Conservation (phyloP, 2,329 filamentous ascomycete species). For the Diplocarpon rosae region DNA sequence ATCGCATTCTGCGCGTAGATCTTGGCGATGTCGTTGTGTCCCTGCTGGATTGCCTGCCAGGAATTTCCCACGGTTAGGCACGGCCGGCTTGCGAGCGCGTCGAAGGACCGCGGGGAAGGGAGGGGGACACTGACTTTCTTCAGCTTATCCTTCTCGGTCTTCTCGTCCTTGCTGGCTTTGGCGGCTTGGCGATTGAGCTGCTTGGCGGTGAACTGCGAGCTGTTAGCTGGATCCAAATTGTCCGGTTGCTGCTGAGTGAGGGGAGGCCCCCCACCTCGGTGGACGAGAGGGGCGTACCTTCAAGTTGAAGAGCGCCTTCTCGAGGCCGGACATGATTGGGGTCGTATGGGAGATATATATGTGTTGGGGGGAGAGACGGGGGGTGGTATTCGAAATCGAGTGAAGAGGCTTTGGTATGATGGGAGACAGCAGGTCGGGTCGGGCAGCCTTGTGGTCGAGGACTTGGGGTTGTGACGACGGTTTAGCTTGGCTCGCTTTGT, state of each 20-base stretch:
- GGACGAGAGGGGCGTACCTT: constrained; percentile 34
- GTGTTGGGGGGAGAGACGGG: no score
- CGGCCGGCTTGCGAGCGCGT: not conserved
- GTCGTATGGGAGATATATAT: not conserved
- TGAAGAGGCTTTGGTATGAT: constrained; percentile 1
- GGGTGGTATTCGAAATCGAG: not conserved
- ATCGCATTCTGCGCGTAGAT: constrained; percentile 54
- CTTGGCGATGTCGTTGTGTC: constrained; percentile 48
- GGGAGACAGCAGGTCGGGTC: not conserved
- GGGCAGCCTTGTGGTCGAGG: constrained; percentile 15
- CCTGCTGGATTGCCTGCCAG: constrained; percentile 44
- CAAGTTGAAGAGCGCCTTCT: constrained; percentile 51
- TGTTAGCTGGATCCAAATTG: constrained; percentile 2
- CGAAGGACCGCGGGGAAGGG: not conserved
- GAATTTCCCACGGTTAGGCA: not conserved
- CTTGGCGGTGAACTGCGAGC: constrained; percentile 45
- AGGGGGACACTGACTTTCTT: constrained; percentile 37
- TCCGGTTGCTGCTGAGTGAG: not conserved
- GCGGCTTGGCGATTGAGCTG: constrained; percentile 51
- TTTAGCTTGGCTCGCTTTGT: constrained; percentile 2
- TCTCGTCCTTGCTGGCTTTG: constrained; percentile 50
- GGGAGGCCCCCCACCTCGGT: constrained; percentile 2
- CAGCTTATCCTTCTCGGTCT: constrained; percentile 47
- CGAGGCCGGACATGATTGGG: constrained; percentile 45
- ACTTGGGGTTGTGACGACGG: constrained; percentile 5